These are phyloP conservation scores for Diplosphaera chodatii DNA, from an alignment of 139 green algal genomes.

Conservation along the genomic window DNA sequence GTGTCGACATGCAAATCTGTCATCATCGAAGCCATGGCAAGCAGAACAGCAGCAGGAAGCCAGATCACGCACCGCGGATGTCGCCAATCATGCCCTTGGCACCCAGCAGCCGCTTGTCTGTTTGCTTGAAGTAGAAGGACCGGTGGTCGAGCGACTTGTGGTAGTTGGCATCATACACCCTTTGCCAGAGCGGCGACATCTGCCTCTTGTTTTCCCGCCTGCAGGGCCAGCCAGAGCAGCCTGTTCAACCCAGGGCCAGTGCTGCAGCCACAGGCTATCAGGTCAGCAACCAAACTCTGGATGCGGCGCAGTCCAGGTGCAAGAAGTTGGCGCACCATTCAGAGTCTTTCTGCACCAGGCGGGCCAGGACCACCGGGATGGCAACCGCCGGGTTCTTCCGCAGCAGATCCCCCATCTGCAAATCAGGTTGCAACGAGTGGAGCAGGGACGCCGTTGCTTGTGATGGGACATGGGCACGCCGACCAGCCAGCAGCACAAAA, in stretches of 20 bases:
- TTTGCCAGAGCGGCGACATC: constrained; percentile 79
- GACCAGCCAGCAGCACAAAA: too few relatives aligned
- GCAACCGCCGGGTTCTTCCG: constrained; percentile 78
- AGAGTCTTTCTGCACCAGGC: constrained; percentile 88
- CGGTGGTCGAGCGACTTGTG: constrained; percentile 96
- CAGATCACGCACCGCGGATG: constrained; percentile 40
- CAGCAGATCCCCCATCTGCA: constrained; percentile 72
- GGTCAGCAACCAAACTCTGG: too few relatives aligned
- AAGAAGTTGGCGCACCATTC: constrained; percentile 77
- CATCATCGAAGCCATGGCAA: too few relatives aligned
- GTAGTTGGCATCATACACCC: constrained; percentile 95
- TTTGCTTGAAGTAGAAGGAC: constrained; percentile 98
- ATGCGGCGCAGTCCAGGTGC: too few relatives aligned
- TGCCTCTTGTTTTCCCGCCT: constrained; percentile 48
- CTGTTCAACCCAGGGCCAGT: too few relatives aligned
- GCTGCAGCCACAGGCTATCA: too few relatives aligned
- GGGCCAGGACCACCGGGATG: constrained; percentile 77
- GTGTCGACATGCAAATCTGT: too few relatives aligned
- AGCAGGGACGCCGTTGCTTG: too few relatives aligned
- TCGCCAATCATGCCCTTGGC: constrained; percentile 83
- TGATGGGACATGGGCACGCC: too few relatives aligned
- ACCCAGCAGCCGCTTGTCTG: constrained; percentile 91
- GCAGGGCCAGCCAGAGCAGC: too few relatives aligned
- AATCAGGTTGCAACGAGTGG: too few relatives aligned
- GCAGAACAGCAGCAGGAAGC: background rate